These are phyloP conservation scores for Epichloe hybrida DNA, from an alignment of 2,329 filamentous ascomycete genomes.

Conservation along the genomic window DNA sequence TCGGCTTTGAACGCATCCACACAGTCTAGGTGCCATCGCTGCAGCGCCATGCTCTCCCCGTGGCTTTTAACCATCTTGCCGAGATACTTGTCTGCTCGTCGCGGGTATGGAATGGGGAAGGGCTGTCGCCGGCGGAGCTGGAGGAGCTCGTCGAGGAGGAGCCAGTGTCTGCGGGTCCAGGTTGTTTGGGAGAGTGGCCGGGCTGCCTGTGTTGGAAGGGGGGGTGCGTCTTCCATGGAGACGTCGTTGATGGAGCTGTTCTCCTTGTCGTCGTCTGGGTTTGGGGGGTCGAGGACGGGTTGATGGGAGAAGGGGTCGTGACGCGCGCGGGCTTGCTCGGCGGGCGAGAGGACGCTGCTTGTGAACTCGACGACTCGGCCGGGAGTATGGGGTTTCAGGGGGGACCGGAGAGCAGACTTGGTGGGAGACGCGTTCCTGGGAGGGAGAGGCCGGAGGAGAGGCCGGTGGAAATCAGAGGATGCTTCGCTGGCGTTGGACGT, in stretches of 20 bases:
- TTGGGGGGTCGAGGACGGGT: not conserved
- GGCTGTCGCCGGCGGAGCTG: slow-evolving; percentile 32
- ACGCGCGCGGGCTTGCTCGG: slow-evolving; percentile 25
- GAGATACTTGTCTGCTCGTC: slow-evolving; percentile 23
- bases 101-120: slow-evolving; percentile 17
- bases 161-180: slow-evolving; percentile 41
- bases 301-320: slow-evolving; percentile 9
- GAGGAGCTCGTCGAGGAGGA: slow-evolving; percentile 36
- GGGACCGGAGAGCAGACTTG: slow-evolving; percentile 44
- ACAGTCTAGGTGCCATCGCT: slow-evolving; percentile 45
- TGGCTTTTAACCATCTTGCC: slow-evolving; percentile 35
- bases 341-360: slow-evolving; percentile 33
- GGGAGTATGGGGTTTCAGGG: slow-evolving; percentile 42
- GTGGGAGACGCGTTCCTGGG: slow-evolving; percentile 38
- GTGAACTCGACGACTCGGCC: slow-evolving; percentile 46
- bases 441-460: slow-evolving; percentile 34
- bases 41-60: slow-evolving; percentile 33
- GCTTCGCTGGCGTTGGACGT: slow-evolving; percentile 24
- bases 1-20: slow-evolving; percentile 38
- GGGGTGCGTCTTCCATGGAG: slow-evolving; percentile 16
- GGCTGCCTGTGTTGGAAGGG: slow-evolving; percentile 6
- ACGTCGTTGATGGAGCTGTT: slow-evolving; percentile 15
- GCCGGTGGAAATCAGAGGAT: slow-evolving; percentile 20
- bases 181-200: slow-evolving; percentile 25
- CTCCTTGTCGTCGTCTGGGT: slow-evolving; percentile 19